Base-by-base conservation (phyloP, 192 early-diverging fungal genomes). In the Geranomyces variabilis region DNA sequence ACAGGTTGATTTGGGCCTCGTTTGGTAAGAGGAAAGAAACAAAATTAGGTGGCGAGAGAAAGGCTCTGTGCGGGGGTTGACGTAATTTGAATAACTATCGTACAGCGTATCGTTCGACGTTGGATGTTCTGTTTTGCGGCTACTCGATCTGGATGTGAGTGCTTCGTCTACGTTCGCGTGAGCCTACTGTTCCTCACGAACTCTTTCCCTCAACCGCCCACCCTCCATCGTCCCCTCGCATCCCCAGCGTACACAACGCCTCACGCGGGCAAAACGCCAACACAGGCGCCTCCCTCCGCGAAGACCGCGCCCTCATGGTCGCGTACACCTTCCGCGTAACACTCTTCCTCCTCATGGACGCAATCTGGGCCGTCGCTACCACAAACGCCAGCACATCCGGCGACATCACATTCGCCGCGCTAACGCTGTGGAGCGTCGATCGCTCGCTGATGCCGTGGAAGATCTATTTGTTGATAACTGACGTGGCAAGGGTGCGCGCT, bases 111-210 rank as follows among this genome's bases (percentile, higher is more conserved):
- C 58, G 58, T 1, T 28, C 58, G 29, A 26, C 31, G 17, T 29
- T 60, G 31, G 58, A 60, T 33, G 58, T 60, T 8, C 31, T 60
- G 8, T 34, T 60, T 19, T 60, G 58, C 29, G 17, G 58, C 17
- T 60, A 60, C 58, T 31, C 28, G 28, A 17, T 60, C 58, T 60
- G 58, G 58, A 33, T 60, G 58, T 60, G 15, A n/a, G 51, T 30
- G 5, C 36, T 28, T 10, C 58, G 29, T 26, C 8, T 60, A 4
- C 29, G 2, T 28, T 8, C 29, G 15, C 17, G 31, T 8, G 9
- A 60, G 6, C 6, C 29, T 28, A 7, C 15, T 5, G 58, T 5
- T 29, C 15, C 31, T 9, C 9, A 3, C 17, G 3, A 17, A 17
- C 51, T 24, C 51, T 3, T 17, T 26, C 51, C 7, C 24, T 53